Evolutionary conservation across 2,329 filamentous ascomycete species (phyloP).

Genomic region (Fonsecaea nubica): DNA sequence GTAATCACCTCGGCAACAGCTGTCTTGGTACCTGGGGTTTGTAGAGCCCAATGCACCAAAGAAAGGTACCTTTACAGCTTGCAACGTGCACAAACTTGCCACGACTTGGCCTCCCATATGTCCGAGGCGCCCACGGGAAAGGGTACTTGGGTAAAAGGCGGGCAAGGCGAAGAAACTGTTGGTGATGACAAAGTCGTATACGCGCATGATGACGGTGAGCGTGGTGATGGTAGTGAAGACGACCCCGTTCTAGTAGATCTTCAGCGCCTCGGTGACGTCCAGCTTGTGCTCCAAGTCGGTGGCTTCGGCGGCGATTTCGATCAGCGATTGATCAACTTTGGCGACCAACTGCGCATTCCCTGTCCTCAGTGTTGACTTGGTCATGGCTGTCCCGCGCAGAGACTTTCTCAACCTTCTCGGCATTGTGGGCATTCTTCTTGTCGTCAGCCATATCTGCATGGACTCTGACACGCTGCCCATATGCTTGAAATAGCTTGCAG

Average conservation of each 20-base stretch:
- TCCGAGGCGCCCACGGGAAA: slow-evolving; percentile 8
- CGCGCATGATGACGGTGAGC: slow-evolving; percentile 41
- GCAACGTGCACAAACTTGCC: slow-evolving; percentile 38
- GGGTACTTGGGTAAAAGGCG: slow-evolving; percentile 41
- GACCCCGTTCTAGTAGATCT: slow-evolving; percentile 17
- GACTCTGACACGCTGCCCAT: neutral
- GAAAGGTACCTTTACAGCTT: slow-evolving; percentile 50
- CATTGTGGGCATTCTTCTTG: slow-evolving; percentile 3
- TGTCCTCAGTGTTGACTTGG: slow-evolving; percentile 9
- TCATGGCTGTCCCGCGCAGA: neutral
- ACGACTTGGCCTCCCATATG: slow-evolving; percentile 8
- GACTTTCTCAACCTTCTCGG: slow-evolving; percentile 13
- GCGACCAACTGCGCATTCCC: slow-evolving; percentile 10
- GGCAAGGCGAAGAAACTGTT: slow-evolving; percentile 42
- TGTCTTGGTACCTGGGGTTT: slow-evolving; percentile 4
- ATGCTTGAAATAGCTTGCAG: neutral
- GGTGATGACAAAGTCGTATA: slow-evolving; percentile 41
- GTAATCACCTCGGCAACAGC: slow-evolving; percentile 2
- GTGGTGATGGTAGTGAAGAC: slow-evolving; percentile 17
- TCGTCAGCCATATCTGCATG: neutral
- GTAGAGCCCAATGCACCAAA: slow-evolving; percentile 5
- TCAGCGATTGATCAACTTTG: slow-evolving; percentile 17
- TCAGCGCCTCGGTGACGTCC: slow-evolving; percentile 10
- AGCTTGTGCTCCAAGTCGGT: slow-evolving; percentile 18
- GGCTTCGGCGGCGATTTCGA: slow-evolving; percentile 13